Evolutionary conservation across 2,329 filamentous ascomycete genomes (phyloP).

Genomic region (Alternaria brassicicola): DNA sequence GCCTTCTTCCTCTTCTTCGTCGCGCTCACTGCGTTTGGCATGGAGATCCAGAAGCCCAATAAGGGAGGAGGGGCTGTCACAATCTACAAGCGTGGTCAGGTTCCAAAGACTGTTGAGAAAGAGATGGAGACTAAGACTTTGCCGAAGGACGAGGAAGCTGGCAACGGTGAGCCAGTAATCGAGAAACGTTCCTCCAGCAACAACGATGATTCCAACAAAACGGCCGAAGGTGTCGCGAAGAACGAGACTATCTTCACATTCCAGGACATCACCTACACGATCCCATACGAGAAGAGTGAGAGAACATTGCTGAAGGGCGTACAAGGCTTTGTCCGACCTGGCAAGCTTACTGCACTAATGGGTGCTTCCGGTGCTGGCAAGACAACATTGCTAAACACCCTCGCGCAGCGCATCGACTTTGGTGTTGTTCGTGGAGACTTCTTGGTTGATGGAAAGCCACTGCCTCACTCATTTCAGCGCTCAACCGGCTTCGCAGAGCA

Average conservation of each 20-base stretch:
- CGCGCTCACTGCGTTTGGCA: conserved; percentile 52
- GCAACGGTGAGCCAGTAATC: conserved; percentile 42
- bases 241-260: conserved; percentile 74
- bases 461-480: conserved; percentile 74
- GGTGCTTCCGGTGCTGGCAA: conserved; percentile 65
- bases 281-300: conserved; percentile 57
- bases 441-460: conserved; percentile 49
- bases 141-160: conserved; percentile 60
- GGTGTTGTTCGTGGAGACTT: conserved; percentile 55
- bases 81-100: conserved; percentile 68
- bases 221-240: conserved; percentile 60
- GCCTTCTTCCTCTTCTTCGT: conserved; percentile 59
- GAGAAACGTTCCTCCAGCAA: conserved; percentile 34
- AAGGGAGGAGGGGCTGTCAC: conserved; percentile 65
- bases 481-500: conserved; percentile 78
- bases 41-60: conserved; percentile 62
- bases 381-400: conserved; percentile 46
- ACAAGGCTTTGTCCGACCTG: conserved; percentile 87
- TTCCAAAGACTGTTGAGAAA: conserved; percentile 63
- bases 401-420: conserved; percentile 52
- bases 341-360: conserved; percentile 82
- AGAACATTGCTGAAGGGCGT: conserved; percentile 63
- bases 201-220: conserved; percentile 32
- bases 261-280: conserved; percentile 82
- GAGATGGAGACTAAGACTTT: conserved; percentile 60